A percentile compares a stretch with the other conserved stretches of the same genome.
Conservation (phyloP, 768 basidiomycete genomes). For the Kwoniella sp. region DNA sequence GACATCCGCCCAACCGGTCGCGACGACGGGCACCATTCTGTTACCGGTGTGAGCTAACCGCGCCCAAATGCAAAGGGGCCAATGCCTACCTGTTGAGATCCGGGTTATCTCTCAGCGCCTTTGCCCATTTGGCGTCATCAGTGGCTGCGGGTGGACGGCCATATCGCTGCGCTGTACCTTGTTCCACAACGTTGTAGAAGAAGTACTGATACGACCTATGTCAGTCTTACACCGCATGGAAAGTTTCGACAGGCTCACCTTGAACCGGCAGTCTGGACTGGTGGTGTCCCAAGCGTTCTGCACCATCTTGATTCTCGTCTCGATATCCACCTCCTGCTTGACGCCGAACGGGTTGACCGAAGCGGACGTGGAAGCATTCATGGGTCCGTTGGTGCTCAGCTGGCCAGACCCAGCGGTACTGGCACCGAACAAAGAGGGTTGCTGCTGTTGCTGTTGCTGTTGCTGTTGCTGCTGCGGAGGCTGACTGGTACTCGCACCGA, state of each 20-base stretch:
- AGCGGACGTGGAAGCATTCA: slow-evolving; percentile 11
- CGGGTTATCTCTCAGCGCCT: slow-evolving; percentile 45
- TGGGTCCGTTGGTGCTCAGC: slow-evolving; percentile 2
- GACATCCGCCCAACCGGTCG: slow-evolving; percentile 44
- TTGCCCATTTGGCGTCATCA: slow-evolving; percentile 47
- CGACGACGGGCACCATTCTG: slow-evolving; percentile 48
- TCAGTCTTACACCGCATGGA: no score
- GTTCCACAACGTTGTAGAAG: slow-evolving; percentile 48
- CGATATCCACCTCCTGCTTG: slow-evolving; percentile 37
- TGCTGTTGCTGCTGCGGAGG: slow-evolving; percentile 4
- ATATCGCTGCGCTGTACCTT: slow-evolving; percentile 41
- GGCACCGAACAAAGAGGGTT: slow-evolving; percentile 9
- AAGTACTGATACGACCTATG: slow-evolving; percentile 30
- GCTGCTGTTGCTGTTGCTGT: slow-evolving; percentile 28
- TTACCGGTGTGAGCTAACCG: not conserved
- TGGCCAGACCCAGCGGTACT: not conserved
- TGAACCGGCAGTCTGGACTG: slow-evolving; percentile 42
- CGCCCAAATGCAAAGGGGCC: not conserved
- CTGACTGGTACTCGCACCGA: not conserved
- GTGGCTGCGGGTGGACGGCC: slow-evolving; percentile 40
- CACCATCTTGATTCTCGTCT: slow-evolving; percentile 41
- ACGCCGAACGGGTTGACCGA: slow-evolving; percentile 7
- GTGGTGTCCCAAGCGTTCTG: slow-evolving; percentile 42
- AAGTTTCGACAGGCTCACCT: slow-evolving; percentile 42
- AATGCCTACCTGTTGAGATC: slow-evolving; percentile 40